Evolutionary conservation across 2,329 filamentous ascomycete genomes (phyloP), one percentile per base, ranked within the genome.

Genomic region (Botrytis tulipae): DNA sequence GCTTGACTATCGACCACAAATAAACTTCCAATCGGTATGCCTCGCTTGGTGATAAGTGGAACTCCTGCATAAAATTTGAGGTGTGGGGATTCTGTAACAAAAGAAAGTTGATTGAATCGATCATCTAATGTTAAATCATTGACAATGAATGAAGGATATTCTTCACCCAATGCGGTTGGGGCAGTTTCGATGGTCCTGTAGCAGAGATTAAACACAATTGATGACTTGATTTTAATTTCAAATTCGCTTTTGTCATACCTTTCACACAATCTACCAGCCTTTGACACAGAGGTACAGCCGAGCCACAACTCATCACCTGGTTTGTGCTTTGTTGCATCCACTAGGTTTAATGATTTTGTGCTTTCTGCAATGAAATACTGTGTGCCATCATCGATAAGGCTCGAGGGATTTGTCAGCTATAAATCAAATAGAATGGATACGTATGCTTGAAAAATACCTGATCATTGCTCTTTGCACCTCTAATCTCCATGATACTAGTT

Each of bases 1-100:
- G 87, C 85, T 22, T 83, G 82, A 44, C 87, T 86, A 76, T 91
- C 89, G 4, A 90, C 82, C 6, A 92, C 85, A 73, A 88, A 88
- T 70, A 90, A 87, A 40, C 86, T 87, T 32, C 91, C 91, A 73
- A 93, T 89, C 3, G 78, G 76, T 32, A 81, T 80, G 16, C 80
- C 80, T 44, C 77, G 76, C 44, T 79, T 79, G 8, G 80, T 81
- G 4, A 80, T 79, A n/a, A 82, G 51, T 16, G 80, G 80, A 1
- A 80, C 79, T 3, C 80, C 80, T 20, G 79, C 79, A 73, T 81
- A 82, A 40, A 80, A 80, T 60, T 59, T 77, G 14, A 81, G 63
- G 51, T 75, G 77, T 1, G 80, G 80, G 18, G 76, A 12, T 1
- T 75, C 76, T 0, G 74, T 76, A 6, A 82, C 80, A 68, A 80